Percentiles rank a stretch among this genome's conserved stretches.
phyloP scores from a whole-genome alignment of 2,329 filamentous ascomycete species.

The Chaetomium globosum region DNA sequence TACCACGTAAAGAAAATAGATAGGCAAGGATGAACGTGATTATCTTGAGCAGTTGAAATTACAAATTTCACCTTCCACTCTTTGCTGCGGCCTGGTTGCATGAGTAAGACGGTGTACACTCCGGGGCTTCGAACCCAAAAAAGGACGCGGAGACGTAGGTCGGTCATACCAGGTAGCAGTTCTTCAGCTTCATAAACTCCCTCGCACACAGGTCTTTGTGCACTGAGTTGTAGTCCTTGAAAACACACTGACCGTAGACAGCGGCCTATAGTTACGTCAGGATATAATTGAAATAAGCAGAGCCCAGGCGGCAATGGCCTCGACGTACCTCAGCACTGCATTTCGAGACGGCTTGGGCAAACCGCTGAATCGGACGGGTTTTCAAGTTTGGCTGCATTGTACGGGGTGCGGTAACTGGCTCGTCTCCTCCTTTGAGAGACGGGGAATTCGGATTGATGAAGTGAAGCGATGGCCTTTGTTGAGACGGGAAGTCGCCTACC shows the following conservation, averaged over 20 bases:
- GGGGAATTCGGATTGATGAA: no score
- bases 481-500: background rate
- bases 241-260: constrained; percentile 87
- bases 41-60: background rate
- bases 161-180: constrained; percentile 80
- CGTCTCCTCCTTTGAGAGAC: background rate
- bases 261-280: constrained; percentile 63
- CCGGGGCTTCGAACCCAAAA: background rate
- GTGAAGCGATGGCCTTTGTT: background rate
- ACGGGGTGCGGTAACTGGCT: background rate
- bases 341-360: constrained; percentile 57
- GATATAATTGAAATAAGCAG: background rate
- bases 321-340: constrained; percentile 57
- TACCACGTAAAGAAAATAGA: constrained; percentile 26
- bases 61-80: constrained; percentile 25
- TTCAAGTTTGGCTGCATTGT: constrained; percentile 42
- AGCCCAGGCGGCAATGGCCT: background rate
- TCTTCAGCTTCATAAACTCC: constrained; percentile 82
- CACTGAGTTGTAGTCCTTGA: constrained; percentile 85
- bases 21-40: constrained; percentile 13
- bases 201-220: constrained; percentile 86
- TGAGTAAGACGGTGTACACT: constrained; percentile 13
- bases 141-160: background rate
- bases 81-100: constrained; percentile 34
- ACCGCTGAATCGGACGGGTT: constrained; percentile 56